Percentiles rank a stretch among this genome's conserved stretches.
Evolutionary conservation across 1,139 yeast species (phyloP).

Genomic region (Magnusiomyces sp.): DNA sequence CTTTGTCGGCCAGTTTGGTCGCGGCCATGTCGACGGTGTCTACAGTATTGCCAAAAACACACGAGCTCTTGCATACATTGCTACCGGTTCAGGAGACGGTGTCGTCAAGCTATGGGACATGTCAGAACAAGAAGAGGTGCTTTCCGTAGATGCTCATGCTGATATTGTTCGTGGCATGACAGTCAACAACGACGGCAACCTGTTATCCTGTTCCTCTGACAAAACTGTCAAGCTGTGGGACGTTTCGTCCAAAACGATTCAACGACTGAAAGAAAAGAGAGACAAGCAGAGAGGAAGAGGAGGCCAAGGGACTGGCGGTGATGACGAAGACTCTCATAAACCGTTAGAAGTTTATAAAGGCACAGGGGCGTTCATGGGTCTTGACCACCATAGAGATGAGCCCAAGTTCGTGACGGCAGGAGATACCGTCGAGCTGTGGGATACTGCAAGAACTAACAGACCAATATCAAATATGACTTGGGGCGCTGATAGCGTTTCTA

Average conservation of each 20-base stretch:
- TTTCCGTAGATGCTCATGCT: conserved; percentile 79
- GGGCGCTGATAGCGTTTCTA: conserved; percentile 89
- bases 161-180: conserved; percentile 85
- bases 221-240: conserved; percentile 84
- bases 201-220: conserved; percentile 87
- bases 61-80: conserved; percentile 59
- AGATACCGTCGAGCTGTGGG: conserved; percentile 84
- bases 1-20: conserved; percentile 87
- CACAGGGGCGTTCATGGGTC: conserved; percentile 72
- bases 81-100: conserved; percentile 95
- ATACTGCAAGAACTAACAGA: conserved; percentile 56
- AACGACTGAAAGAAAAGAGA: neutral
- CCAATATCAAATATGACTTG: conserved; percentile 75
- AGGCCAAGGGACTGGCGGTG: conserved; percentile 26
- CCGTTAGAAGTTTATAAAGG: conserved; percentile 67
- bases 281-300: neutral
- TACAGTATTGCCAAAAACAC: conserved; percentile 79
- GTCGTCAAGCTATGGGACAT: conserved; percentile 89
- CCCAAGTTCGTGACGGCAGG: conserved; percentile 87
- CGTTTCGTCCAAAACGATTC: conserved; percentile 18
- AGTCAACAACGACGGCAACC: conserved; percentile 59
- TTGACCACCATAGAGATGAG: conserved; percentile 78
- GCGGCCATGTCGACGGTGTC: conserved; percentile 95
- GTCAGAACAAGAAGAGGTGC: conserved; percentile 61
- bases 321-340: conserved; percentile 15